These are phyloP conservation scores for Trifolium repens DNA, from an alignment of 306 rosid species.

Conservation along the genomic window DNA sequence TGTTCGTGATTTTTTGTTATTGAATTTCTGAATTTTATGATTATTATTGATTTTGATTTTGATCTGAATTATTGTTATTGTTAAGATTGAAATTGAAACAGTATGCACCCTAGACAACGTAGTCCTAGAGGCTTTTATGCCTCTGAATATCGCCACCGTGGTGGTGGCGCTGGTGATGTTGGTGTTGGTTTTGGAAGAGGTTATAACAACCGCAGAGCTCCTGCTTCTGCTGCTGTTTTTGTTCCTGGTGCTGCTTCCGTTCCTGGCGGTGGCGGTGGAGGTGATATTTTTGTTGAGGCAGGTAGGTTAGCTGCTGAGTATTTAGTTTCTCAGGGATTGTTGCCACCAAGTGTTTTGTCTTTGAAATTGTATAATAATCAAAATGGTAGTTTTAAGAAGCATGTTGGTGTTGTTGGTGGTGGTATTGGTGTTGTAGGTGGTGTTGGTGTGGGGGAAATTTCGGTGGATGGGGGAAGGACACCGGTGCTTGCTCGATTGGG, in stretches of 20 bases:
- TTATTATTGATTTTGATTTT: not conserved
- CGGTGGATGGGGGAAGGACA: conserved; percentile 63
- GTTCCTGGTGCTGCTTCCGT: not conserved
- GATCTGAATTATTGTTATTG: conserved; percentile 23
- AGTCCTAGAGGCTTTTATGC: conserved; percentile 49
- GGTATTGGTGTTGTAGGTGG: conserved; percentile 5
- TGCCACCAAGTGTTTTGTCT: conserved; percentile 65
- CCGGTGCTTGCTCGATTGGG: conserved; percentile 75
- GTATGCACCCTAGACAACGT: conserved; percentile 50
- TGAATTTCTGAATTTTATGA: not conserved
- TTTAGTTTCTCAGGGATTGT: conserved; percentile 80
- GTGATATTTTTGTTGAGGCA: conserved; percentile 80
- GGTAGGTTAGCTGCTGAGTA: conserved; percentile 95
- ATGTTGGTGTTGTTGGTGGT: conserved; percentile 21
- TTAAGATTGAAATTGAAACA: not conserved
- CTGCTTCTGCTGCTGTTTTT: not conserved
- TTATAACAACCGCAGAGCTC: conserved; percentile 32
- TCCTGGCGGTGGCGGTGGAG: not conserved
- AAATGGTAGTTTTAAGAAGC: conserved; percentile 53
- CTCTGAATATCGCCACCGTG: conserved; percentile 47
- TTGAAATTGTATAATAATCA: conserved; percentile 52
- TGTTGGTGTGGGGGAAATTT: conserved; percentile 30
- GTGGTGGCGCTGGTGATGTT: conserved; percentile 14
- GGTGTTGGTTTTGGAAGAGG: conserved; percentile 36
- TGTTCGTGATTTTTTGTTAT: not conserved